A percentile compares a stretch with the other conserved stretches of the same genome.
Conservation (phyloP, 495 filamentous ascomycete species). For the Penicillium simplicissimum region DNA sequence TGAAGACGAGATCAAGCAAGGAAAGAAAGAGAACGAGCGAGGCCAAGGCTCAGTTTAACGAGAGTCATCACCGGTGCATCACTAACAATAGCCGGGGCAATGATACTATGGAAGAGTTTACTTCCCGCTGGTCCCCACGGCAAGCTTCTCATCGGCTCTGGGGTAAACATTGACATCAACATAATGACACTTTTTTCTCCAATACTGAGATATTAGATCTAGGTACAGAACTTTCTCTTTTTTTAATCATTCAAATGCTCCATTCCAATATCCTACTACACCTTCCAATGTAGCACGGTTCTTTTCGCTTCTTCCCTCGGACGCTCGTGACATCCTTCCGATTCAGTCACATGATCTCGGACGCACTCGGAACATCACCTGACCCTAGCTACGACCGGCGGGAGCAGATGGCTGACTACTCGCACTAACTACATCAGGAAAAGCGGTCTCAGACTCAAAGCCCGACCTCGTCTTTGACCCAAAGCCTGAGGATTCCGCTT, state of each 20-base stretch:
- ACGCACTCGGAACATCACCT: constrained; percentile 31
- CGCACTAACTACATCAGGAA: constrained; percentile 27
- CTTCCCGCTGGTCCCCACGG: constrained; percentile 8
- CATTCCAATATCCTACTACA: neutral
- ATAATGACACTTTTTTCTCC: neutral
- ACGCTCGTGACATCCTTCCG: constrained; percentile 19
- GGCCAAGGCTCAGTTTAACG: constrained; percentile 2
- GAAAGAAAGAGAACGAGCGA: neutral
- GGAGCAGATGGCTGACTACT: no score
- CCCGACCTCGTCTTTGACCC: constrained; percentile 28
- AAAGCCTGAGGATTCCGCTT: constrained; percentile 27
- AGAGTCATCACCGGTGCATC: neutral
- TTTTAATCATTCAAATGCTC: neutral
- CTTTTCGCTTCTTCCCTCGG: neutral
- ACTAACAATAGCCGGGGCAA: constrained; percentile 18
- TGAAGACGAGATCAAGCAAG: constrained; percentile 2
- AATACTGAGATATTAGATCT: neutral
- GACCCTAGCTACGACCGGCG: constrained; percentile 29
- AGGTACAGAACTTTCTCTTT: neutral
- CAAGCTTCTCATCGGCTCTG: neutral
- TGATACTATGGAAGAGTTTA: constrained; percentile 15
- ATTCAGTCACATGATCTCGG: constrained; percentile 22
- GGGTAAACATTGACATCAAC: neutral
- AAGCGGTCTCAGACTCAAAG: constrained; percentile 32
- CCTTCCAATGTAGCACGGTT: neutral